These are phyloP conservation scores for Aspergillus hiratsukae DNA, from an alignment of 2,329 filamentous ascomycete genomes.

Conservation along the genomic window DNA sequence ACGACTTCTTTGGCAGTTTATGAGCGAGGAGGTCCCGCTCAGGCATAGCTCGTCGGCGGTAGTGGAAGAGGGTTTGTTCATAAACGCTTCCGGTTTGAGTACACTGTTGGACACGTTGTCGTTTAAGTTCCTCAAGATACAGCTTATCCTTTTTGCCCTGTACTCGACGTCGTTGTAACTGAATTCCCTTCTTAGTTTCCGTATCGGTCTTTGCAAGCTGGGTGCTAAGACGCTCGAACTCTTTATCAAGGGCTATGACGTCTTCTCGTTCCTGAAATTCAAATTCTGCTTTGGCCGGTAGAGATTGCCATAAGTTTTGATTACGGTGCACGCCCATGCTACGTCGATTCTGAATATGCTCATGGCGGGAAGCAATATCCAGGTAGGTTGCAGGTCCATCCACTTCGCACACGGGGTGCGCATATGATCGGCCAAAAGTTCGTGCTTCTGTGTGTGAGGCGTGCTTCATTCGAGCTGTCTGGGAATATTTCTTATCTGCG, in stretches of 20 bases:
- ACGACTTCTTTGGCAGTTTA: conserved; percentile 5
- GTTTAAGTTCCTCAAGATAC: conserved; percentile 1
- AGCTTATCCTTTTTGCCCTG: background rate
- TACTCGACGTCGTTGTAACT: background rate
- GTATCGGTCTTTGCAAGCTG: background rate
- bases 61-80: conserved; percentile 11
- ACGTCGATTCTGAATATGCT: no score
- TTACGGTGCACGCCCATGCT: no score
- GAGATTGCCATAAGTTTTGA: no score
- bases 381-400: no score
- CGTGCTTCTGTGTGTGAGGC: no score
- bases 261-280: conserved; percentile 2
- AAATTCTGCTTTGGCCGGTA: no score
- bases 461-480: no score
- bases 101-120: background rate
- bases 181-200: background rate
- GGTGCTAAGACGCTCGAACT: background rate
- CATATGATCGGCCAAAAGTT: background rate
- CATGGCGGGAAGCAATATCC: no score
- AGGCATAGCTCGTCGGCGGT: conserved; percentile 8
- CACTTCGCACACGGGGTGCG: no score
- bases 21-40: conserved; percentile 11
- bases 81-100: background rate
- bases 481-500: no score
- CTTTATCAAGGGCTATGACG: conserved; percentile 2